phyloP scores from a whole-genome alignment of 2,329 filamentous ascomycete species.

The Kalaharituber pfeilii region DNA sequence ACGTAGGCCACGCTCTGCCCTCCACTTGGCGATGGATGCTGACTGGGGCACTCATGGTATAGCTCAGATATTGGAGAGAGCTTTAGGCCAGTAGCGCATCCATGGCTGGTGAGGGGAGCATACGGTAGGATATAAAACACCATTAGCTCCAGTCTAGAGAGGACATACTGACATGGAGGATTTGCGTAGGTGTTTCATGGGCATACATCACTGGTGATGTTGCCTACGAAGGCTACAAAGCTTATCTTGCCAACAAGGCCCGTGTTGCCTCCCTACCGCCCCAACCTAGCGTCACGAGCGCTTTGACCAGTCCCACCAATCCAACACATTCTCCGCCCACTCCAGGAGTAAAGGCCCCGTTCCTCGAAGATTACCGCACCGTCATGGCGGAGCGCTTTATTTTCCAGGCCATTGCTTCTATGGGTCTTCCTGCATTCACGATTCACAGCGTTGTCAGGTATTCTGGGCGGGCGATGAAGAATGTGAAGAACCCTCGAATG shows the following conservation, averaged over 20 bases:
- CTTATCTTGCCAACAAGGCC: conserved; percentile 68
- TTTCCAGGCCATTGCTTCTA: conserved; percentile 73
- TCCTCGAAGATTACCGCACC: conserved; percentile 74
- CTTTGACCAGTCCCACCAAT: not conserved
- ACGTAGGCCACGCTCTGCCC: too few relatives aligned
- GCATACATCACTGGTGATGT: conserved; percentile 83
- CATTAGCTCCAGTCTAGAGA: conserved; percentile 20
- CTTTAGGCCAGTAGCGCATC: conserved; percentile 83
- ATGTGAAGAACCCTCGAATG: conserved; percentile 54
- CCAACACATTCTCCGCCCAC: not conserved
- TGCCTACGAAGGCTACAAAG: conserved; percentile 82
- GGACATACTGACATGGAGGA: not conserved
- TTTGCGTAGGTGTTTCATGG: conserved; percentile 50
- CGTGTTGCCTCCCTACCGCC: conserved; percentile 6
- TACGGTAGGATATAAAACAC: conserved; percentile 43
- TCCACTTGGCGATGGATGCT: conserved; percentile 32
- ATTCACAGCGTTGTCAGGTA: conserved; percentile 89
- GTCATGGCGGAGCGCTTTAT: conserved; percentile 82
- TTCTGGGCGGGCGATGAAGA: conserved; percentile 69
- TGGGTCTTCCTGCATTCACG: conserved; percentile 85
- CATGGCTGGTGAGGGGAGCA: conserved; percentile 58
- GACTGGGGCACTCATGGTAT: too few relatives aligned
- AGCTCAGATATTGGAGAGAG: conserved; percentile 67
- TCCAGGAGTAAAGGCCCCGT: conserved; percentile 28
- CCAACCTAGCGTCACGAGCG: not conserved